These are phyloP conservation scores for Loxodes magnus DNA, from an alignment of 73 alveolate species.

Conservation along the genomic window DNA sequence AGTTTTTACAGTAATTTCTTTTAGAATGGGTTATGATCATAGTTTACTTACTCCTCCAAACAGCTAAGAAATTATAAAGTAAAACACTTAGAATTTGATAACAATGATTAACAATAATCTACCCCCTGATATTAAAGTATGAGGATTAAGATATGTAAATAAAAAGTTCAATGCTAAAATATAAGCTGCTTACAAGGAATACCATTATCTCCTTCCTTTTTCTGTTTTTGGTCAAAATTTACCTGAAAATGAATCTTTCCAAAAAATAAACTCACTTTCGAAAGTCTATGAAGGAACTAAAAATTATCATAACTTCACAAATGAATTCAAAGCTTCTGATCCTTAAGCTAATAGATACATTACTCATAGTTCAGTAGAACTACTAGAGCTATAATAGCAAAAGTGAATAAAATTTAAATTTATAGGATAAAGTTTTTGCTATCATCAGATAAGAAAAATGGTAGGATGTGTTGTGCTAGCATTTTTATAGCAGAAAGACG, in stretches of 20 bases:
- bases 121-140: slow-evolving; percentile 67
- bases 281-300: slow-evolving; percentile 40
- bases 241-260: slow-evolving; percentile 34
- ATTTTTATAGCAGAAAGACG: no score
- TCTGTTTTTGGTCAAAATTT: slow-evolving; percentile 13
- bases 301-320: slow-evolving; percentile 75
- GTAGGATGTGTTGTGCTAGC: no score
- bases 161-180: slow-evolving; percentile 79
- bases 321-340: slow-evolving; percentile 55
- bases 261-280: slow-evolving; percentile 38
- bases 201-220: slow-evolving; percentile 80
- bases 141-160: slow-evolving; percentile 45
- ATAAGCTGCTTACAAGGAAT: slow-evolving; percentile 64
- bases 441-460: slow-evolving; percentile 93
- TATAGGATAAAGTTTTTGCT: slow-evolving; percentile 84
- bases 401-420: slow-evolving; percentile 61
- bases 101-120: slow-evolving; percentile 55
- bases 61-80: slow-evolving; percentile 36
- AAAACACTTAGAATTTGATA: slow-evolving; percentile 40
- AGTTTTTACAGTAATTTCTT: slow-evolving; percentile 52
- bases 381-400: slow-evolving; percentile 36
- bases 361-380: slow-evolving; percentile 43
- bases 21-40: slow-evolving; percentile 29
- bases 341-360: slow-evolving; percentile 74
- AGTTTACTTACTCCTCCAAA: no score